Evolutionary conservation across 2,329 filamentous ascomycete species (phyloP).

Genomic region (Rhynchosporium agropyri): DNA sequence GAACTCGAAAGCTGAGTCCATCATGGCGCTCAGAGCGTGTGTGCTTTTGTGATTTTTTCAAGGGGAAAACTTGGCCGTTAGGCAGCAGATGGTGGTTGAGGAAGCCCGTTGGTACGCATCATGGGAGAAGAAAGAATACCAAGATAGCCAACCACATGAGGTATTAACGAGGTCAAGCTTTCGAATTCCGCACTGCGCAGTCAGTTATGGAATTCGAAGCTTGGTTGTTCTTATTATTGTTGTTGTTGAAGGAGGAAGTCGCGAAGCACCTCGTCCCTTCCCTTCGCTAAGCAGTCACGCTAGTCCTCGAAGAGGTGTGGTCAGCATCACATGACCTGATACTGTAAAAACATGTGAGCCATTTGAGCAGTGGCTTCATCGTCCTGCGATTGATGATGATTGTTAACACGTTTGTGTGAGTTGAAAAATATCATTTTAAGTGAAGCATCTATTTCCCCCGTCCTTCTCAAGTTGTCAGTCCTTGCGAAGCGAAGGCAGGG

Average conservation of each 20-base stretch:
- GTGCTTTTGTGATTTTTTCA: not conserved
- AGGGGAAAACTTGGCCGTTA: not conserved
- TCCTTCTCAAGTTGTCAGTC: no score
- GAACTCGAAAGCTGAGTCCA: not conserved
- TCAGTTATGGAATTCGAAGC: not conserved
- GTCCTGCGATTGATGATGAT: no score
- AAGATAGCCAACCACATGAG: not conserved
- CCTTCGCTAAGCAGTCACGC: constrained; percentile 3
- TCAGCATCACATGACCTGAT: not conserved
- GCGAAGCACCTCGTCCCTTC: not conserved
- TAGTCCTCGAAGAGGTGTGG: not conserved
- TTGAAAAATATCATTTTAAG: no score
- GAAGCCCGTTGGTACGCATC: not conserved
- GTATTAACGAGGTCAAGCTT: not conserved
- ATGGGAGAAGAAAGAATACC: not conserved
- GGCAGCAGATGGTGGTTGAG: not conserved
- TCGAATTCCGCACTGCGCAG: no score
- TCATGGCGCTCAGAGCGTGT: not conserved
- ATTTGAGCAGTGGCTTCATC: no score
- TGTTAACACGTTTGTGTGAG: no score
- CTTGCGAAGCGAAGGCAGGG: no score
- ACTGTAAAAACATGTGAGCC: no score
- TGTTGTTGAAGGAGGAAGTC: not conserved
- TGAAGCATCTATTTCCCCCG: no score
- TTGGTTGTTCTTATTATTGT: not conserved